phyloP scores from a whole-genome alignment of 306 rosid species.

The Abrus pulchellus region DNA sequence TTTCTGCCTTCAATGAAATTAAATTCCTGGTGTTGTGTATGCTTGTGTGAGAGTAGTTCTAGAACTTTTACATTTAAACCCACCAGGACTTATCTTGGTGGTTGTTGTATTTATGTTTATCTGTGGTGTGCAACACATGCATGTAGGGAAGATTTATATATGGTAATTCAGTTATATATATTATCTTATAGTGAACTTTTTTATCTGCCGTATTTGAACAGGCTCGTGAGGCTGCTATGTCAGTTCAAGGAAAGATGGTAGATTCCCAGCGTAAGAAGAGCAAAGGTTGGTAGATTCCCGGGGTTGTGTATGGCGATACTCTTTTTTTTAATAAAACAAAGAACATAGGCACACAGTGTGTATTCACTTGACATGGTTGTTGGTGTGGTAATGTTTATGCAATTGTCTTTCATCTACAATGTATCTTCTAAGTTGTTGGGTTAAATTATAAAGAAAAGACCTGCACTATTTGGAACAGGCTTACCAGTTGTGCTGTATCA shows the following conservation, averaged over 20 bases:
- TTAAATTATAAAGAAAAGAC: background rate
- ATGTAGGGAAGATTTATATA: background rate
- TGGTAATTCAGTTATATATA: conserved; percentile 12
- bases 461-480: background rate
- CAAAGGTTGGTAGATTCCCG: conserved; percentile 68
- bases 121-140: conserved; percentile 2
- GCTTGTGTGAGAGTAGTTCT: conserved; percentile 18
- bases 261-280: conserved; percentile 96
- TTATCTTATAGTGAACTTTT: background rate
- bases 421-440: background rate
- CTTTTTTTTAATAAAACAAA: background rate
- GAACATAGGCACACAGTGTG: background rate
- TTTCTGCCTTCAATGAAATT: background rate
- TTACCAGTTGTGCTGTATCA: background rate
- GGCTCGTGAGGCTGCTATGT: conserved; percentile 96
- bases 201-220: conserved; percentile 55
- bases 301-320: background rate
- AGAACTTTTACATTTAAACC: conserved; percentile 10
- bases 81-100: conserved; percentile 19
- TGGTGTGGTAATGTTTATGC: conserved; percentile 11
- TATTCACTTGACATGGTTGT: conserved; percentile 35
- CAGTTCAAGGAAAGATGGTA: conserved; percentile 87
- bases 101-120: conserved; percentile 31
- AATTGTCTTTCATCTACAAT: conserved; percentile 5
- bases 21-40: background rate